Evolutionary conservation across 306 rosid genomes (phyloP), one percentile per base, ranked within the genome.

Genomic region (Adenanthera pavonina): DNA sequence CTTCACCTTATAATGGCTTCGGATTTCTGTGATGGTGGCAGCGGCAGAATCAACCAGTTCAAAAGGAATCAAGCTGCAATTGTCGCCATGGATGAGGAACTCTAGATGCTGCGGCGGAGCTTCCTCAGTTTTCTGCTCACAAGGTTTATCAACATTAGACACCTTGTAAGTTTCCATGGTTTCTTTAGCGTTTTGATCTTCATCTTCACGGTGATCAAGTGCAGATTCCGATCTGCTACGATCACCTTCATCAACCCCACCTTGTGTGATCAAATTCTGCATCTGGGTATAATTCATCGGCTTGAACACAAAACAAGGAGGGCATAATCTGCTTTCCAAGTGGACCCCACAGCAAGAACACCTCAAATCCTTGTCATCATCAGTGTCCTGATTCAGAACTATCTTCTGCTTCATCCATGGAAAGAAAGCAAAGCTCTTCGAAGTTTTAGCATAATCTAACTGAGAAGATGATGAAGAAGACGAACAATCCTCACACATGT

Each of bases 401-500:
- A 83, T 84, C 60, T 89, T 83, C 72, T 89, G 91, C 62, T 94
- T 90, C 90, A 88, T 82, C 94, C 93, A 90, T 14, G 89, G 86
- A 84, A 90, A 88, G 77, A 87, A 87, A 71, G 89, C 92, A 52
- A 87, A 88, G 84, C 81, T 88, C 69, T 85, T 74, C 1, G 94
- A 76, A 78, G 89, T 66, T 7, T 90, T 85, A 10, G 75, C 80
- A 76, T 69, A 80, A 66, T 83, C 86, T 4, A 82, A 85, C 17
- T 79, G 80, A 7, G 86, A 84, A 33, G 94, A 89, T 15, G 25
- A 65, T 7, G 72, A 25, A 1, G 65, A 67, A 74, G 90, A 80
- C 6, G 87, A 93, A 85, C 99, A 95, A 67, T 87, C 90, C 87
- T 91, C 93, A 38, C 99, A 95, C 97, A 95, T 89, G 64, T 90